Percentiles rank a stretch among this genome's conserved stretches.
These are phyloP conservation scores for Starmera quercuum DNA, from an alignment of 805 yeast genomes.

Conservation along the genomic window DNA sequence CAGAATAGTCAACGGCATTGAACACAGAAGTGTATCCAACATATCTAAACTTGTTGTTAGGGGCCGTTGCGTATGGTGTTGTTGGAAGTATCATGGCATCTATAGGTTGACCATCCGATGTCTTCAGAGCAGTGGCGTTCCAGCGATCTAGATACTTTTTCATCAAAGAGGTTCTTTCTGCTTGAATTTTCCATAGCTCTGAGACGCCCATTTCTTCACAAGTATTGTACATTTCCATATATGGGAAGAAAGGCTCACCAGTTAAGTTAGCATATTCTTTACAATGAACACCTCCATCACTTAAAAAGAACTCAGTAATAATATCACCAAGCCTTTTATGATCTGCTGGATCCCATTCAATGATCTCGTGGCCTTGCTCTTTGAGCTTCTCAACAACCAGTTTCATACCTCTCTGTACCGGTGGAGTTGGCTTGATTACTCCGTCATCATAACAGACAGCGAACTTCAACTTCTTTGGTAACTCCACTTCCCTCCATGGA, in stretches of 20 bases:
- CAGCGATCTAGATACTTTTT: slow-evolving; percentile 35
- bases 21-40: slow-evolving; percentile 49
- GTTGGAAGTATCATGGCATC: slow-evolving; percentile 43
- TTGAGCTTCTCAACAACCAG: slow-evolving; percentile 21
- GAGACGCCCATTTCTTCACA: slow-evolving; percentile 28
- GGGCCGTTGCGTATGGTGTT: slow-evolving; percentile 35
- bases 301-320: slow-evolving; percentile 30
- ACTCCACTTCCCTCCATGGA: slow-evolving; percentile 31
- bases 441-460: slow-evolving; percentile 37
- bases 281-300: slow-evolving; percentile 38
- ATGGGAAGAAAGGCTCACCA: slow-evolving; percentile 40
- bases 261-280: slow-evolving; percentile 26
- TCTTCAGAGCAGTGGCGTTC: slow-evolving; percentile 27
- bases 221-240: slow-evolving; percentile 30
- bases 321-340: slow-evolving; percentile 26
- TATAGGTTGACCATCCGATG: slow-evolving; percentile 32
- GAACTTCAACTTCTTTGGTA: slow-evolving; percentile 31
- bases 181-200: slow-evolving; percentile 36
- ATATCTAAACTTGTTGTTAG: slow-evolving; percentile 25
- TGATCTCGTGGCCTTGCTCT: slow-evolving; percentile 42
- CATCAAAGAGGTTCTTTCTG: slow-evolving; percentile 29
- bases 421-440: slow-evolving; percentile 40
- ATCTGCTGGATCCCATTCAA: slow-evolving; percentile 38
- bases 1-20: slow-evolving; percentile 49
- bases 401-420: slow-evolving; percentile 37